phyloP scores from a whole-genome alignment of 2,329 filamentous ascomycete genomes.

The Talaromyces pinophilus region DNA sequence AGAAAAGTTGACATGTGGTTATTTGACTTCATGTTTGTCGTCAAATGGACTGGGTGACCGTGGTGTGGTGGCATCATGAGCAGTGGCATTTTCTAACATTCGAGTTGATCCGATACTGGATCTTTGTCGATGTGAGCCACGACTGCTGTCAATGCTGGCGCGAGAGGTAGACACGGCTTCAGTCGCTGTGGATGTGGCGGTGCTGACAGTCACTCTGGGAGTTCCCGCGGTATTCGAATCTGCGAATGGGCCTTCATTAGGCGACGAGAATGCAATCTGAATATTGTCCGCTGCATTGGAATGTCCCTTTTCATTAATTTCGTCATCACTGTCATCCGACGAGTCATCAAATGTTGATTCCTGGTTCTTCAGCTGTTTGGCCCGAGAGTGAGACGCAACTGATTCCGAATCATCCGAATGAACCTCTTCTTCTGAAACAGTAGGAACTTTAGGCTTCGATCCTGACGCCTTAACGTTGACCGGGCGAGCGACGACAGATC shows the following conservation, averaged over 20 bases:
- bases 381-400: conserved; percentile 27
- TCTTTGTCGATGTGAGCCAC: conserved; percentile 25
- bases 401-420: conserved; percentile 23
- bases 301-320: conserved; percentile 13
- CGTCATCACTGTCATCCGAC: conserved; percentile 33
- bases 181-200: conserved; percentile 25
- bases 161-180: conserved; percentile 24
- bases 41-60: conserved; percentile 23
- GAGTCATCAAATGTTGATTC: conserved; percentile 39
- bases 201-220: conserved; percentile 6
- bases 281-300: conserved; percentile 28
- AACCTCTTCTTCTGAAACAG: conserved; percentile 34
- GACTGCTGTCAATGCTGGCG: conserved; percentile 10
- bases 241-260: conserved; percentile 25
- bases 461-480: conserved; percentile 46
- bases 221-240: conserved; percentile 22
- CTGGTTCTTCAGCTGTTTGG: conserved; percentile 27
- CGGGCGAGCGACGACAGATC: conserved; percentile 46
- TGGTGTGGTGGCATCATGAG: conserved; percentile 9
- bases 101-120: conserved; percentile 36
- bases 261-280: conserved; percentile 16
- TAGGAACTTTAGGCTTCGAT: conserved; percentile 34
- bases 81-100: conserved; percentile 27
- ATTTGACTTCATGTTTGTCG: conserved; percentile 25
- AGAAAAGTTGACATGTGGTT: conserved; percentile 1